A percentile compares a stretch with the other conserved stretches of the same genome.
phyloP scores from a whole-genome alignment of 768 basidiomycete genomes.

The Hebeloma cylindrosporum region DNA sequence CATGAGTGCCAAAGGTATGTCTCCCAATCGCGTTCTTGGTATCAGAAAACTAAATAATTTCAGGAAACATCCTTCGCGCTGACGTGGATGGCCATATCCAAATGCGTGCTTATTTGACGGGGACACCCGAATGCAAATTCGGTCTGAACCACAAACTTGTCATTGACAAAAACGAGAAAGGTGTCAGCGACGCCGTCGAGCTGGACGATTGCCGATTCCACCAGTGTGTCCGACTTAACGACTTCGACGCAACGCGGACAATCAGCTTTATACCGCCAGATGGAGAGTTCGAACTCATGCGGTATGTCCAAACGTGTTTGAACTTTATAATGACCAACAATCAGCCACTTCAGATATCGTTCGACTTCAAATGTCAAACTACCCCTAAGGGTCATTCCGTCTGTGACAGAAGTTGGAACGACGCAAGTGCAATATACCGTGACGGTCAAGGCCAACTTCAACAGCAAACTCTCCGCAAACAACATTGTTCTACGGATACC shows the following conservation, averaged over 20 bases:
- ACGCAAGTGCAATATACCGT: constrained; percentile 89
- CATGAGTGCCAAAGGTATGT: constrained; percentile 93
- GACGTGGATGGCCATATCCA: constrained; percentile 98
- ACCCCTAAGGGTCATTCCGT: constrained; percentile 85
- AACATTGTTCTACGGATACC: constrained; percentile 93
- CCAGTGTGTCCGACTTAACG: constrained; percentile 93
- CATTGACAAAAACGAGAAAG: constrained; percentile 79
- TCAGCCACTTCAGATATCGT: constrained; percentile 69
- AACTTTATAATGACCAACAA: background rate
- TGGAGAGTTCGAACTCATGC: constrained; percentile 98
- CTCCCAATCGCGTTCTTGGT: too few species aligned
- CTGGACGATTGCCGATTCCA: constrained; percentile 98
- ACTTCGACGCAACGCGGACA: constrained; percentile 90
- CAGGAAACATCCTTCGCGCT: constrained; percentile 88
- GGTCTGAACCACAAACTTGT: constrained; percentile 98
- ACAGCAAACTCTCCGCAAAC: constrained; percentile 88
- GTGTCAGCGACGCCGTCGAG: constrained; percentile 81
- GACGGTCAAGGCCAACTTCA: constrained; percentile 86
- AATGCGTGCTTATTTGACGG: constrained; percentile 96
- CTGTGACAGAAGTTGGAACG: constrained; percentile 91
- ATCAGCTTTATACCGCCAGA: constrained; percentile 99
- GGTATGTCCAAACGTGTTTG: constrained; percentile 44
- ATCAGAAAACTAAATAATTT: too few species aligned
- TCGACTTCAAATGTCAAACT: constrained; percentile 96
- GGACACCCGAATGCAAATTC: constrained; percentile 98